Evolutionary conservation across 2,329 filamentous ascomycete genomes (phyloP).

Genomic region (Kalmusia sp.): DNA sequence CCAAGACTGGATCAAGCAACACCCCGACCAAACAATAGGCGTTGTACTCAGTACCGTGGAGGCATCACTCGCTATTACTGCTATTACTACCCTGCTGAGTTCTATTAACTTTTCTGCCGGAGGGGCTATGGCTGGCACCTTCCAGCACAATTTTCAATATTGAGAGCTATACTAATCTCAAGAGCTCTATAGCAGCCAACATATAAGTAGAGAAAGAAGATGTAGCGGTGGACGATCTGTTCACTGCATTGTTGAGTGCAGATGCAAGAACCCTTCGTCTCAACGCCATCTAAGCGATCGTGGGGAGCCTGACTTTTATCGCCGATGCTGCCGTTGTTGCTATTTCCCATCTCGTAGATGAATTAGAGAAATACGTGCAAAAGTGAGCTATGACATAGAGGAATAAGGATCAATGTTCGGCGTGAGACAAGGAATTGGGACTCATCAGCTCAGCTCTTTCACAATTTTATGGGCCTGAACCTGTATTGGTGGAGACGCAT

Average conservation of each 20-base stretch:
- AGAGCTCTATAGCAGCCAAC: not conserved
- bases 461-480: no score
- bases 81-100: not conserved
- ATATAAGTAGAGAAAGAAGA: no score
- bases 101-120: no score
- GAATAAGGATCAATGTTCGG: not conserved
- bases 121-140: no score
- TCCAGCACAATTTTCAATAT: not conserved
- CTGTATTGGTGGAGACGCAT: no score
- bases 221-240: not conserved
- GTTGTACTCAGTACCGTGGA: not conserved
- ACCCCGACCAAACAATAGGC: not conserved
- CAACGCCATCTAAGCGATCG: not conserved
- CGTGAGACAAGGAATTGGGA: no score
- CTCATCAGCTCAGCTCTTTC: no score
- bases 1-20: slow-evolving; percentile 4
- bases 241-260: not conserved
- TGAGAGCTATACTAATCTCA: not conserved
- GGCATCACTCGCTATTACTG: not conserved
- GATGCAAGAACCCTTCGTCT: not conserved
- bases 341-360: not conserved
- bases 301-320: not conserved
- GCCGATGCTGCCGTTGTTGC: not conserved
- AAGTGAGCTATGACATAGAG: not conserved
- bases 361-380: not conserved